Conservation (phyloP, 2,329 filamentous ascomycete species). For the Cercospora berteroae region DNA sequence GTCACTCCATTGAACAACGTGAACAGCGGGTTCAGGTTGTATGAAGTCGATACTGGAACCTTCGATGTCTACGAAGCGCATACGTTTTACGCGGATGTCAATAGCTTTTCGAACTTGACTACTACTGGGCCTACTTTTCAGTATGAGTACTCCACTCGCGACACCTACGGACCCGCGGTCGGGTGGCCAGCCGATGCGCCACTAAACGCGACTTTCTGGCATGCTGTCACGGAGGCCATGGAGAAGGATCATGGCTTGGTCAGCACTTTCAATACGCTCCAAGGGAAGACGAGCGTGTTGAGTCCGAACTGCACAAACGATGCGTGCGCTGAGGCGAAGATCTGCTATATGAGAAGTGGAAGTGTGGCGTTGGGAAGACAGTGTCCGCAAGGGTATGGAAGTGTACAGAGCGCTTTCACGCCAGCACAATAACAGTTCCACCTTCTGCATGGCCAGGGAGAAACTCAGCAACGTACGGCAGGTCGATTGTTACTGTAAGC, state of each 20-base stretch:
- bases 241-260: constrained; percentile 52
- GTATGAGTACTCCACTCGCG: constrained; percentile 54
- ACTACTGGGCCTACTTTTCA: constrained; percentile 48
- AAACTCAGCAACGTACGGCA: too few relatives aligned
- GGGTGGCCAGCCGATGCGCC: constrained; percentile 51
- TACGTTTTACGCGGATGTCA: constrained; percentile 55
- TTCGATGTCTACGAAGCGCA: constrained; percentile 56
- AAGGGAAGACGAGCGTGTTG: constrained; percentile 53
- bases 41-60: constrained; percentile 55
- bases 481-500: too few relatives aligned
- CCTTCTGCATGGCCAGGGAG: too few relatives aligned
- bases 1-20: constrained; percentile 56
- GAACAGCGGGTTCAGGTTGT: constrained; percentile 55
- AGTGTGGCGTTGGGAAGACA: constrained; percentile 52
- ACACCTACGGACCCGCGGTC: constrained; percentile 47
- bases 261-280: constrained; percentile 50
- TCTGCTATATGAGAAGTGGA: constrained; percentile 60
- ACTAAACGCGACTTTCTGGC: constrained; percentile 61
- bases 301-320: constrained; percentile 54
- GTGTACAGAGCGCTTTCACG: constrained; percentile 43
- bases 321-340: constrained; percentile 54
- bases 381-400: constrained; percentile 53
- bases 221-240: constrained; percentile 58
- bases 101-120: constrained; percentile 42
- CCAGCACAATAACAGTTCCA: too few relatives aligned